Evolutionary conservation across 2,329 filamentous ascomycete species (phyloP), one percentile per base, ranked within the genome.

Genomic region (Albifimbria verrucaria): DNA sequence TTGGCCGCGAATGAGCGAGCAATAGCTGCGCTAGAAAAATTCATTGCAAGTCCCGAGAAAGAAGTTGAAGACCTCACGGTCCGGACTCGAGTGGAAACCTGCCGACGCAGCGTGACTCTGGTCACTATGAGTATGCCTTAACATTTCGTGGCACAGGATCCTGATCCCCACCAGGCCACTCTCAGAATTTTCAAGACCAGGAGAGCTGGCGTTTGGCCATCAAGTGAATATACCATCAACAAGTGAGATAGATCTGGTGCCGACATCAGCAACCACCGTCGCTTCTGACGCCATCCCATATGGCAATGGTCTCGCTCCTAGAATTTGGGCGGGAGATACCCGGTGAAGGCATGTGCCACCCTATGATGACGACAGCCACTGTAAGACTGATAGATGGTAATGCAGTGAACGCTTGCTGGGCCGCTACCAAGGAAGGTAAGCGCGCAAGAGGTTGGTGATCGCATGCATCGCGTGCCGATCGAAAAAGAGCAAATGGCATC

Each of bases 401-500:
- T 66, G 79, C 80, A 1, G 91, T 96, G 49, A 96, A 96, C 67
- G 90, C 92, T 1, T 89, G 90, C 60, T 96, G 92, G 92, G 92
- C 92, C 17, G 86, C 96, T 10, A 96, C 92, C 32, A 96, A 96
- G 72, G 92, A 92, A 2, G 92, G 92, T 15, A 96, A 96, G 74
- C 92, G 46, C 84, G 92, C 60, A 97, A 97, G 74, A 82, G 92
- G 52, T 78, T 96, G 52, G 92, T 92, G 22, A 92, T 96, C 68
- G 91, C 91, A n/a, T 97, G 92, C 66, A 80, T 96, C 54, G 94
- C 91, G 12, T 97, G 92, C 68, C 84, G 92, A 49, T 92, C 96
- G 73, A 97, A 96, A 83, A 97, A 96, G 78, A 96, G 96, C 74
- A 96, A 96, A 70, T 97, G 92, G 65, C 91, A 96, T 59, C 92